These are phyloP conservation scores for Xylariaceae sp. DNA, from an alignment of 2,329 filamentous ascomycete species.

Conservation along the genomic window DNA sequence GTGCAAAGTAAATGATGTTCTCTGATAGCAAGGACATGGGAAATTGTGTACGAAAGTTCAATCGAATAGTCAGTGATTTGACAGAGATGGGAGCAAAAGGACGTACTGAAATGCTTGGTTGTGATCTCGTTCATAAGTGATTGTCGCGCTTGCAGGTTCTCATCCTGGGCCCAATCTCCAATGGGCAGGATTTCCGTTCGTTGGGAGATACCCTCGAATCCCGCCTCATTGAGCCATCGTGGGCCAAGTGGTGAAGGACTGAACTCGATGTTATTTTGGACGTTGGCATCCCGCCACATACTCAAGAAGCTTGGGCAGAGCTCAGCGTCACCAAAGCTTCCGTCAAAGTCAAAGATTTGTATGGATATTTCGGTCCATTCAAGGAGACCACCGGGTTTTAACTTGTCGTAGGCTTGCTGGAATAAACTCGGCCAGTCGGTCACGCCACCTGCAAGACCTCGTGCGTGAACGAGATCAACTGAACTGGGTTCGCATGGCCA, in stretches of 20 bases:
- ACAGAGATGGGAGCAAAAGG: not conserved
- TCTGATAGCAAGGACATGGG: not conserved
- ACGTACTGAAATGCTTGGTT: conserved; percentile 32
- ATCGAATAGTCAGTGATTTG: not conserved
- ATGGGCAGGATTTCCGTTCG: conserved; percentile 40
- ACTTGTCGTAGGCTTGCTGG: conserved; percentile 34
- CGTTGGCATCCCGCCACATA: conserved; percentile 26
- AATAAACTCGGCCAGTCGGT: conserved; percentile 37
- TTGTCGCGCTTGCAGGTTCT: conserved; percentile 36
- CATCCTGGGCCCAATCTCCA: conserved; percentile 37
- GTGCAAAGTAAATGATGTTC: not conserved
- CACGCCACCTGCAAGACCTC: conserved; percentile 44
- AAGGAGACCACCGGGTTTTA: conserved; percentile 42
- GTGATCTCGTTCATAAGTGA: conserved; percentile 35
- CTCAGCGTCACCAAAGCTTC: conserved; percentile 29
- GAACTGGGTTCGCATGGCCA: conserved; percentile 32
- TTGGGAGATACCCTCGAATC: conserved; percentile 39
- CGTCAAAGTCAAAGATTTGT: conserved; percentile 38
- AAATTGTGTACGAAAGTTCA: not conserved
- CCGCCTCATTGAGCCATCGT: conserved; percentile 33
- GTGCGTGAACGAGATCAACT: conserved; percentile 41
- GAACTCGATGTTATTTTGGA: conserved; percentile 34
- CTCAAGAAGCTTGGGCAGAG: conserved; percentile 34
- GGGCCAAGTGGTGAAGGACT: conserved; percentile 36
- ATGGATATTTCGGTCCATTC: conserved; percentile 42